Evolutionary conservation across 2,329 filamentous ascomycete species (phyloP), one percentile per base, ranked within the genome.

Genomic region (Graphilbum ipis-grandicollis): DNA sequence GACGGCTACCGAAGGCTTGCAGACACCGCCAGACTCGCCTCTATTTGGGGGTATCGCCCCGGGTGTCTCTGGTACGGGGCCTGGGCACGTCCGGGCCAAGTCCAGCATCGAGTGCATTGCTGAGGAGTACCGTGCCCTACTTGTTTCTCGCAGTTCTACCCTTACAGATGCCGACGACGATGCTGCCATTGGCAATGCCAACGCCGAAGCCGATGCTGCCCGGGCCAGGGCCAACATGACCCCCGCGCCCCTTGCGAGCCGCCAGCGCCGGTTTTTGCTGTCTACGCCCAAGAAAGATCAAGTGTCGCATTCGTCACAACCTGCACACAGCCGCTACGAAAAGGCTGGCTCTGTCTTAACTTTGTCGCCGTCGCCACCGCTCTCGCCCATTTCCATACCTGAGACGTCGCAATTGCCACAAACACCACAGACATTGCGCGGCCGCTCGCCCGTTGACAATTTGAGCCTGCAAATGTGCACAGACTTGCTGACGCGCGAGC

Each of bases 391-490:
- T 17, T 36, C 33, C 18, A 19, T 31, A 19, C 26, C n/a, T n/a
- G n/a, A 17, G 26, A 22, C 5, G n/a, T 19, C 17, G 28, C 19
- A 31, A 6, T 15, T 10, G 17, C 26, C 28, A 10, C 25, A 35
- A 10, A 29, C 9, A 17, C 34, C 23, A 17, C 25, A 15, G 21
- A 35, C 10, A 12, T n/a, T n/a, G n/a, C n/a, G n/a, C n/a, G n/a
- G n/a, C 29, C 15, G 18, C 29, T 4, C 8, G n/a, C 5, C 8
- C 29, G 5, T 14, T 18, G 5, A 6, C 19, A 60, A 56, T 25
- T 48, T 65, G 5, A 57, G 62, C 35, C 49, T 71, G 18, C 62
- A 68, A 39, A 63, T 68, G 31, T 64, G 63, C 35, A 50, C 68
- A 9, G 59, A 68, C 36, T 54, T 72, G 3, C 54, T 72, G 29